Evolutionary conservation across 805 yeast genomes (phyloP), one percentile per base, ranked within the genome.

Genomic region (Ogataea parapolymorpha): DNA sequence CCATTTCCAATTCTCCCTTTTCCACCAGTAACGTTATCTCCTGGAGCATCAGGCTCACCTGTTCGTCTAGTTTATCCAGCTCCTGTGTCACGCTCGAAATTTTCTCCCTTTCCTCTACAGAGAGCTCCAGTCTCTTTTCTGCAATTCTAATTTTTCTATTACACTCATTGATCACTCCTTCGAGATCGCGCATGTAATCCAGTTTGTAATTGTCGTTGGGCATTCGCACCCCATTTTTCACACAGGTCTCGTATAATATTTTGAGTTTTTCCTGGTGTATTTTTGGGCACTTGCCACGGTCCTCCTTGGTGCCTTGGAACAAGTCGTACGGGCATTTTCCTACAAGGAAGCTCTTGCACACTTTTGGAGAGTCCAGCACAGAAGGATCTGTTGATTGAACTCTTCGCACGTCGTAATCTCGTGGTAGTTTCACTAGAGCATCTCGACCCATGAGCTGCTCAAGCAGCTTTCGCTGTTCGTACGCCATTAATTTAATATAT

Each of bases 321-420:
- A 89, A 60, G 48, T 89, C 96, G 59, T 85, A 82, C 0, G 95
- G 91, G 53, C 98, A 90, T 7, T 77, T 74, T 0, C 93, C 96
- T 12, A 87, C 86, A n/a, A 90, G 61, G 58, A 81, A 90, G 14
- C 85, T 70, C 58, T 84, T 85, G 63, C 98, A 90, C 6, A 88
- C 80, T 32, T 77, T 68, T 11, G 78, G 71, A 39, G 79, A 82
- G 26, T 65, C 62, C 37, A 82, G 59, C 38, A 71, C 60, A 47
- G 51, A 34, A 4, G 62, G 55, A 43, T 58, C 59, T 13, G 51
- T 46, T 14, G 42, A 27, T 26, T 20, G 39, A 10, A 44, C 39
- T 24, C 39, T 24, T 17, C 42, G 34, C 11, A 52, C 42, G 14
- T 59, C 45, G 44, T 54, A 59, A 36, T 56, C 56, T 24, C 46